A percentile compares a stretch with the other conserved stretches of the same genome.
Conservation (phyloP, 495 filamentous ascomycete species). For the Podospora anserina region DNA sequence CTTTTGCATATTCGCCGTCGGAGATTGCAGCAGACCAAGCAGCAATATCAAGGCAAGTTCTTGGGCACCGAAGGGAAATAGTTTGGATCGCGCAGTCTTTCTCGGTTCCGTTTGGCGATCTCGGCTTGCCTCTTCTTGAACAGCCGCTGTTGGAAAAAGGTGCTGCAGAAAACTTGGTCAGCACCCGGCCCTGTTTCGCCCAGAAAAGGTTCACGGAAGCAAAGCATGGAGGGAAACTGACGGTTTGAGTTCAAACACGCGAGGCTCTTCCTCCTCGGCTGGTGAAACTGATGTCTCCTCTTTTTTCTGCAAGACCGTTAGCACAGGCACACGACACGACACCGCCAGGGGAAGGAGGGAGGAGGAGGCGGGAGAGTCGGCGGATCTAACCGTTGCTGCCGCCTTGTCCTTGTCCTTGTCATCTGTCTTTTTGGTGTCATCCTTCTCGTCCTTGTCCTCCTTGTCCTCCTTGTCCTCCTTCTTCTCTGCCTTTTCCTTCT, state of each 20-base stretch:
- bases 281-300: slow-evolving; percentile 40
- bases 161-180: slow-evolving; percentile 44
- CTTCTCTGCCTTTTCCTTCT: slow-evolving; percentile 48
- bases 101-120: slow-evolving; percentile 74
- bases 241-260: slow-evolving; percentile 85
- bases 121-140: slow-evolving; percentile 76
- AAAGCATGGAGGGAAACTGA: slow-evolving; percentile 36
- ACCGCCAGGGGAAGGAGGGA: neutral
- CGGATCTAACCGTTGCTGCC: slow-evolving; percentile 17
- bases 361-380: neutral
- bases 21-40: neutral
- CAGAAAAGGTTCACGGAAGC: neutral
- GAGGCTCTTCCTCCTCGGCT: slow-evolving; percentile 60
- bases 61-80: slow-evolving; percentile 83
- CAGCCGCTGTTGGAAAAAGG: slow-evolving; percentile 81
- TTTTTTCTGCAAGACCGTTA: slow-evolving; percentile 19
- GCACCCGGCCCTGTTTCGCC: neutral
- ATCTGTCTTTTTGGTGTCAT: slow-evolving; percentile 39
- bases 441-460: slow-evolving; percentile 51
- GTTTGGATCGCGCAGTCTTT: slow-evolving; percentile 73
- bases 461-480: slow-evolving; percentile 44
- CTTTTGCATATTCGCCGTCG: neutral
- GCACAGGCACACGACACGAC: neutral
- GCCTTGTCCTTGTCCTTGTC: slow-evolving; percentile 56
- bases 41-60: slow-evolving; percentile 49